phyloP scores from a whole-genome alignment of 1,139 yeast species.

The Saccharomyces hybrid region DNA sequence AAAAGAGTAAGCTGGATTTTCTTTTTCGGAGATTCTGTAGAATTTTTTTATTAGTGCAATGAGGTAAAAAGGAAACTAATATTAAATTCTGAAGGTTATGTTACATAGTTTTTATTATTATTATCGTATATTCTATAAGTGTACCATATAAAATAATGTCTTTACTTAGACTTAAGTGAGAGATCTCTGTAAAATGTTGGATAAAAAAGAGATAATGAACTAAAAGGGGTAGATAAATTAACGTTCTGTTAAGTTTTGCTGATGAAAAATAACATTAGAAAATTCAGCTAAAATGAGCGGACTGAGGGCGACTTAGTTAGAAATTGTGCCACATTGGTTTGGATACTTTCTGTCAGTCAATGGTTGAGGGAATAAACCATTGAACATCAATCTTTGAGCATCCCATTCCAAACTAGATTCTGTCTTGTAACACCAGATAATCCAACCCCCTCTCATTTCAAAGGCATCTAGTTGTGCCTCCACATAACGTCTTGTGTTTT shows the following conservation, averaged over 20 bases:
- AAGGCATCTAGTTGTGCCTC: conserved; percentile 90
- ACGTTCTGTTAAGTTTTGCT: background rate
- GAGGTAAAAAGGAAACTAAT: background rate
- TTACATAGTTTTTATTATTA: background rate
- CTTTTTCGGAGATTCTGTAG: background rate
- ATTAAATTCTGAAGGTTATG: background rate
- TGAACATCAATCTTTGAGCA: conserved; percentile 46
- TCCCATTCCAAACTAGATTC: conserved; percentile 88
- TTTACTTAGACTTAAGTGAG: background rate
- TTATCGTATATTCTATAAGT: background rate
- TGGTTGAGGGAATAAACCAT: conserved; percentile 76
- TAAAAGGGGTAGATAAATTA: background rate
- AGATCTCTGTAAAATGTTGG: background rate
- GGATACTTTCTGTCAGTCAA: conserved; percentile 55
- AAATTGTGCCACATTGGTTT: conserved; percentile 47
- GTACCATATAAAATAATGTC: background rate
- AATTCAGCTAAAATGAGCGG: background rate
- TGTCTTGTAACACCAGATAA: conserved; percentile 91
- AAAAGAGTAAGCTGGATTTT: background rate
- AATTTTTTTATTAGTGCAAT: background rate
- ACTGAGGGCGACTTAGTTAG: background rate
- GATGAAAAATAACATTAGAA: background rate
- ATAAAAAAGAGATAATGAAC: background rate
- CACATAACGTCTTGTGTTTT: conserved; percentile 57
- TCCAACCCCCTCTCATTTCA: conserved; percentile 70